A percentile compares a stretch with the other conserved stretches of the same genome.
Evolutionary conservation across 2,329 filamentous ascomycete species (phyloP).

Genomic region (Microdochium trichocladiopsis): DNA sequence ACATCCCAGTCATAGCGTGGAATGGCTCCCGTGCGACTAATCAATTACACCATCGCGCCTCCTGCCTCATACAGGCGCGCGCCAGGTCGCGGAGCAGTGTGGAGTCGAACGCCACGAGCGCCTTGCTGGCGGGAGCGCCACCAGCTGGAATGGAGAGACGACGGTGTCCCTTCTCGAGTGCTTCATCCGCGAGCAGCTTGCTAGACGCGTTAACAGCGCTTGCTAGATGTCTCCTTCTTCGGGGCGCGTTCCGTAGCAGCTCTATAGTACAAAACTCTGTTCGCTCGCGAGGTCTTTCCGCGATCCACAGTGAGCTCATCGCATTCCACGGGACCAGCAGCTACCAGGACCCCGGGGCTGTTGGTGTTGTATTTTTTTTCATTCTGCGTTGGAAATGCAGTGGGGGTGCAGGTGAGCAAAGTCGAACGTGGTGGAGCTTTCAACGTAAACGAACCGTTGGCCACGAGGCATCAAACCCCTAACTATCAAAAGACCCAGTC

Average conservation of each 20-base stretch:
- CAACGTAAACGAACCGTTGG: not conserved
- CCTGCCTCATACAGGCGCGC: not conserved
- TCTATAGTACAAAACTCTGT: not conserved
- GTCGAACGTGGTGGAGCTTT: not conserved
- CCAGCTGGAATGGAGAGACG: too few relatives aligned
- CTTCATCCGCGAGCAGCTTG: too few relatives aligned
- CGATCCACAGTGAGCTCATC: not conserved
- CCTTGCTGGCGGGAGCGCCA: not conserved
- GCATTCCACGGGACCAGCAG: not conserved
- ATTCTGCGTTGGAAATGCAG: not conserved
- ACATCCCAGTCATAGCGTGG: not conserved
- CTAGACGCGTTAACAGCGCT: too few relatives aligned
- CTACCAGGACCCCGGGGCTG: not conserved
- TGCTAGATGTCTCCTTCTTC: too few relatives aligned
- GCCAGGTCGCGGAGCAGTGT: not conserved
- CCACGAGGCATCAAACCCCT: not conserved
- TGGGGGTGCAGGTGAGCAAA: too few relatives aligned
- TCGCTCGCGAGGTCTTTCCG: not conserved
- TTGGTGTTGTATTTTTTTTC: not conserved
- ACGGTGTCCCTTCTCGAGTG: too few relatives aligned
- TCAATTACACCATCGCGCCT: not conserved
- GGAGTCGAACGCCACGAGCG: not conserved
- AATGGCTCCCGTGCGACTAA: not conserved
- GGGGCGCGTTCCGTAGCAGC: not conserved
- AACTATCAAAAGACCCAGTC: not conserved